Base-by-base conservation (phyloP, 164 flowering plant genomes). In the Echeveria elegans region DNA sequence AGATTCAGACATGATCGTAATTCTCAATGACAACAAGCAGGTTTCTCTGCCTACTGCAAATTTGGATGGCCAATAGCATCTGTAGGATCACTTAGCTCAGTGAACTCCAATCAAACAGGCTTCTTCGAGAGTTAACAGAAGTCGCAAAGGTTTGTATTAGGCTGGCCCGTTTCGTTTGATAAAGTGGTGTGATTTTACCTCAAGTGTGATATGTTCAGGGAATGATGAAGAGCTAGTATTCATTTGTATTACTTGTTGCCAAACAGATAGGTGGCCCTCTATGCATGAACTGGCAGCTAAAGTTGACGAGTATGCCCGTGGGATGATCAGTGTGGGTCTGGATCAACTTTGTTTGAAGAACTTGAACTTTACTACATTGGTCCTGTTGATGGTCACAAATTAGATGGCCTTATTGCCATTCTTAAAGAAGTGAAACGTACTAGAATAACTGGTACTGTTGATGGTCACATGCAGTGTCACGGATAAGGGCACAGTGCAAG, bases 401-500 rank as follows among this genome's bases (percentile, higher is more conserved):
- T 94, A 16, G 97, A 94, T 76, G 98, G 90, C 78, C 87, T 94
- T 58, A 69, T 86, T 34, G 65, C 97, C 30, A 90, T 94, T 79
- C 90, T 94, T 66, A 80, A 77, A 67, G 96, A 90, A 71, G 98
- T 94, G 26, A 90, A 86, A 81, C 82, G 82, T 67, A 89, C 96
- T 41, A 77, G 83, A 52, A 82, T 91, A 73, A 88, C 90, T 0
- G 98, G 98, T 63, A 96, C 98, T 0, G 97, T 94, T 28, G 81
- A 91, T 64, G 88, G 91, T 72, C 98, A 94, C 77, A 91, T 91
- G 64, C n/a, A n/a, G n/a, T n/a, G 82, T 91, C 68, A 94, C 98
- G 24, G 98, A 93, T 81, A 93, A 93, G 82, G 98, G 98, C 52
- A n/a, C n/a, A n/a, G n/a, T n/a, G n/a, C n/a, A n/a, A n/a, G n/a